A percentile compares a stretch with the other conserved stretches of the same genome.
These are phyloP conservation scores for Pseudocercospora fijiensis DNA, from an alignment of 2,329 filamentous ascomycete species.

Conservation along the genomic window DNA sequence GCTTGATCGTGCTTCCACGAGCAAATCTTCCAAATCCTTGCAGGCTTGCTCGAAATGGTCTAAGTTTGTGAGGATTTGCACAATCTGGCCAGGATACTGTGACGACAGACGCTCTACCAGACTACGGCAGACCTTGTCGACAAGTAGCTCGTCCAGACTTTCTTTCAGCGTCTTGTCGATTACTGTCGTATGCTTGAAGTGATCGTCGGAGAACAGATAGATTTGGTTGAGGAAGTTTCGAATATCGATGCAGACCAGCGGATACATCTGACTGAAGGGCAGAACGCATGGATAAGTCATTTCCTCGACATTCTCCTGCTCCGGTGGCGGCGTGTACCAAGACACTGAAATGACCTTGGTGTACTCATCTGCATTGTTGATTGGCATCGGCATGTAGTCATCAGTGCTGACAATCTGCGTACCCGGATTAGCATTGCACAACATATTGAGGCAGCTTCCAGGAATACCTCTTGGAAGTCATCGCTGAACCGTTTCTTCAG, in stretches of 20 bases:
- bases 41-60: slow-evolving; percentile 96
- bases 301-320: slow-evolving; percentile 70
- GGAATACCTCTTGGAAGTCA: slow-evolving; percentile 80
- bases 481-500: slow-evolving; percentile 89
- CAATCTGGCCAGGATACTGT: slow-evolving; percentile 95
- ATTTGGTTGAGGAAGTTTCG: slow-evolving; percentile 97
- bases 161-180: slow-evolving; percentile 89
- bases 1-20: slow-evolving; percentile 81
- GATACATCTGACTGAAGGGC: slow-evolving; percentile 99
- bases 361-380: slow-evolving; percentile 85
- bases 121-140: slow-evolving; percentile 84
- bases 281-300: slow-evolving; percentile 86
- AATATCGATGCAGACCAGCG: slow-evolving; percentile 96
- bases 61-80: slow-evolving; percentile 95
- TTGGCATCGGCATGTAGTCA: slow-evolving; percentile 99
- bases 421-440: slow-evolving; percentile 7
- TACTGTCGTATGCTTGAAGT: slow-evolving; percentile 84
- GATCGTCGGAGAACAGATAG: slow-evolving; percentile 94
- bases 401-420: slow-evolving; percentile 73
- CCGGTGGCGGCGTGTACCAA: slow-evolving; percentile 75
- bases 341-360: slow-evolving; percentile 94
- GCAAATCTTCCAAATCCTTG: slow-evolving; percentile 78
- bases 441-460: not conserved
- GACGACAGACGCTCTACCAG: slow-evolving; percentile 84
- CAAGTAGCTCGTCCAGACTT: slow-evolving; percentile 91